Evolutionary conservation across 768 basidiomycete species (phyloP), one percentile per base, ranked within the genome.

Genomic region (Zangia roseola): DNA sequence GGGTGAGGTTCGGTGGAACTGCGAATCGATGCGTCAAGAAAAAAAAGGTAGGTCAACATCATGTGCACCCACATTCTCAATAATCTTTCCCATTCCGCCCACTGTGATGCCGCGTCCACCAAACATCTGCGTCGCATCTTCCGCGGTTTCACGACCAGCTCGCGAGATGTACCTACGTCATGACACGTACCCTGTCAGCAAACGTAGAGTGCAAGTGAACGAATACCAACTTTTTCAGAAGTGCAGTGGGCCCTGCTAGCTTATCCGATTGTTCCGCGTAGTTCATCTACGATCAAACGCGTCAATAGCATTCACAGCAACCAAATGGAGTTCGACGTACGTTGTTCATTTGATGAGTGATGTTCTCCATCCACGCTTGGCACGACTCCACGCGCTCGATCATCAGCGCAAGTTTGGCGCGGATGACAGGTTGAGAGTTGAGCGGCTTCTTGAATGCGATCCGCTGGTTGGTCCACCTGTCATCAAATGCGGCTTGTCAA

Each of bases 301-400:
- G 16, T 51, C 25, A 30, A n/a, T 39, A 1, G 1, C 13, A 17
- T 12, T 24, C 26, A 17, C 28, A 21, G 3, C 25, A 25, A 35
- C 2, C 14, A 24, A 37, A 38, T 25, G 12, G 25, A 45, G 25
- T 2, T 17, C 34, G 20, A 66, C 76, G 28, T 46, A 90, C 88
- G 60, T 91, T 84, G 63, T 87, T 91, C 92, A 95, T 94, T 66
- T 97, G 93, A 63, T 86, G 82, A 3, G 93, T 97, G 45, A 97
- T 74, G 19, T 75, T 79, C 74, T 98, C 94, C 10, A 94, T 79
- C 92, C 92, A 97, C 41, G 83, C 83, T 62, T 95, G 94, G 52
- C 75, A 83, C 17, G 77, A 79, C 70, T 98, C 94, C 35, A 94
- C 80, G 34, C 91, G 85, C 48, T 89, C 84, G 40, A 97, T 94